Evolutionary conservation across 139 green algal genomes (phyloP).

Genomic region (Desmodesmus armatus): DNA sequence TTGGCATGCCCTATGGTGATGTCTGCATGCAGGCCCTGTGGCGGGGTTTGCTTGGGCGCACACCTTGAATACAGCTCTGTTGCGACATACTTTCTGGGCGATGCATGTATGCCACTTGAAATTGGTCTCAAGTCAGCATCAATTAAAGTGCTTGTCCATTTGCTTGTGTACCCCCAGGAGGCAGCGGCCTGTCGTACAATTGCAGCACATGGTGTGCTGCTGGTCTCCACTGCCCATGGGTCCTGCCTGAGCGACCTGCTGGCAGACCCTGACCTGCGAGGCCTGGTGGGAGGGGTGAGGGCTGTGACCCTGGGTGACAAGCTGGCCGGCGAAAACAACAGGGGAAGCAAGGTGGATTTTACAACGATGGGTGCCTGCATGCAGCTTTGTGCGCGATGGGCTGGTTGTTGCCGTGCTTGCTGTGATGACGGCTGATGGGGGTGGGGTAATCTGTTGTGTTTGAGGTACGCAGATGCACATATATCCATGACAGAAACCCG

Average conservation of each 20-base stretch:
- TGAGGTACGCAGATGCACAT: neutral
- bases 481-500: too few species aligned
- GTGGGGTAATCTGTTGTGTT: neutral
- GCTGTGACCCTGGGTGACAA: slow-evolving; percentile 80
- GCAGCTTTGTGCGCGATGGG: neutral
- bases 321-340: neutral
- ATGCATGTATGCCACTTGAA: too few species aligned
- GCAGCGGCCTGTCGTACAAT: slow-evolving; percentile 86
- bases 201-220: slow-evolving; percentile 87
- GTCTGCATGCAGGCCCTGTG: too few species aligned
- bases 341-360: slow-evolving; percentile 19
- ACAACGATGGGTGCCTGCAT: too few species aligned
- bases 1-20: too few species aligned
- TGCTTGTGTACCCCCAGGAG: too few species aligned
- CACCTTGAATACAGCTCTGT: too few species aligned
- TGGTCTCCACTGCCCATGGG: slow-evolving; percentile 93
- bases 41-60: too few species aligned
- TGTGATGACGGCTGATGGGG: neutral
- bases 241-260: slow-evolving; percentile 35
- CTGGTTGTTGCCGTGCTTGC: neutral
- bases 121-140: too few species aligned
- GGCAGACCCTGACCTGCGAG: slow-evolving; percentile 83
- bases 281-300: too few species aligned
- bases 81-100: too few species aligned
- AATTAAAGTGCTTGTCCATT: too few species aligned